A percentile compares a stretch with the other conserved stretches of the same genome.
These are phyloP conservation scores for Aspergillus baeticus DNA, from an alignment of 495 filamentous ascomycete genomes.

Conservation along the genomic window DNA sequence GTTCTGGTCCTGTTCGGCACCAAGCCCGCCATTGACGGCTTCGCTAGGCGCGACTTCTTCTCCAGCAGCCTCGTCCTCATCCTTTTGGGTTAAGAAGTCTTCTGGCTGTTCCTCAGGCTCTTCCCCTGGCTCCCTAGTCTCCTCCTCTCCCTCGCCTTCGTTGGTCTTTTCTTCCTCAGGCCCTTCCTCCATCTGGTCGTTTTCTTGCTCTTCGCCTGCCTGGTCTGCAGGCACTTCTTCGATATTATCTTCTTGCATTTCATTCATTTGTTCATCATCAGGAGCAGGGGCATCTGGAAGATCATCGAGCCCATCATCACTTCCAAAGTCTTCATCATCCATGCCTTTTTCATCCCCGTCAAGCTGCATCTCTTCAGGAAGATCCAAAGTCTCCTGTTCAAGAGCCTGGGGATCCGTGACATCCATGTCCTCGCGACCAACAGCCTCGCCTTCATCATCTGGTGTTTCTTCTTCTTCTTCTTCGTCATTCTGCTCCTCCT, in stretches of 20 bases:
- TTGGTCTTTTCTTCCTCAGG: constrained; percentile 35
- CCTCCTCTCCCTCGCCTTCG: constrained; percentile 33
- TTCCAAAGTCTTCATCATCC: constrained; percentile 58
- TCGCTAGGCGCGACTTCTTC: constrained; percentile 52
- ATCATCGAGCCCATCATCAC: constrained; percentile 71
- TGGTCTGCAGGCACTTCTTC: constrained; percentile 34
- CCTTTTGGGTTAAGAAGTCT: constrained; percentile 40
- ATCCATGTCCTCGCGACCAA: constrained; percentile 59
- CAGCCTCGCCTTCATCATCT: constrained; percentile 60
- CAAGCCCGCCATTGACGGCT: constrained; percentile 43
- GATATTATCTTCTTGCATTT: constrained; percentile 29
- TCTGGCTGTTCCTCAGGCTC: constrained; percentile 44
- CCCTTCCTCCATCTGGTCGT: constrained; percentile 40
- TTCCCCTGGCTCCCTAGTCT: constrained; percentile 56
- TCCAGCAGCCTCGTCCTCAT: constrained; percentile 42
- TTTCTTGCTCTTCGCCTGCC: constrained; percentile 31
- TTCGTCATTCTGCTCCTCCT: constrained; percentile 53
- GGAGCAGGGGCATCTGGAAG: constrained; percentile 58
- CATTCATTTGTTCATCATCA: constrained; percentile 32
- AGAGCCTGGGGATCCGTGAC: constrained; percentile 69
- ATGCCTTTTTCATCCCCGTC: constrained; percentile 63
- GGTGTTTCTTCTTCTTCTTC: constrained; percentile 58
- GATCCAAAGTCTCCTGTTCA: constrained; percentile 64
- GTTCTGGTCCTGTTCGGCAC: constrained; percentile 48
- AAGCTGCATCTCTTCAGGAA: constrained; percentile 69